Percentiles rank a stretch among this genome's conserved stretches.
Conservation (phyloP, 805 yeast species). For the Starmera dryadoides region DNA sequence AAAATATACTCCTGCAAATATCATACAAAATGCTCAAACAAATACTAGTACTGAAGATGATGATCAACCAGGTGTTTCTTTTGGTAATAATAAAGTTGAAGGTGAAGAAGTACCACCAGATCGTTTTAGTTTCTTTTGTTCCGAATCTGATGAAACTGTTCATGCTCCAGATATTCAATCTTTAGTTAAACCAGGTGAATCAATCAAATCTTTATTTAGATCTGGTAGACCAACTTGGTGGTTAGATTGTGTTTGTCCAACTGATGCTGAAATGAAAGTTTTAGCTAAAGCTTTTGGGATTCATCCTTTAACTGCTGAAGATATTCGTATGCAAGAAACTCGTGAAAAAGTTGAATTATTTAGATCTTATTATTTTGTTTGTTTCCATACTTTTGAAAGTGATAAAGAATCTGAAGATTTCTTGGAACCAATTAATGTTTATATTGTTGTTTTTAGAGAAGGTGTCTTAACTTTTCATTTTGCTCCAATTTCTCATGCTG, state of each 20-base stretch:
- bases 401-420: constrained; percentile 79
- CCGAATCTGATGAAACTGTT: constrained; percentile 78
- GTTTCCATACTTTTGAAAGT: constrained; percentile 93
- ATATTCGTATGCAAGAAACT: constrained; percentile 91
- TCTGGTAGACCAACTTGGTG: constrained; percentile 85
- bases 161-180: constrained; percentile 87
- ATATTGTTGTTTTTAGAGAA: constrained; percentile 62
- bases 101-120: constrained; percentile 46
- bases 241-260: constrained; percentile 91
- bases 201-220: constrained; percentile 63
- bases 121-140: constrained; percentile 75
- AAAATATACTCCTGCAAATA: constrained; percentile 47
- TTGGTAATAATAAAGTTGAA: constrained; percentile 32
- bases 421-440: constrained; percentile 71
- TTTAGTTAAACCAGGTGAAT: constrained; percentile 55
- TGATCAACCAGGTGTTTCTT: constrained; percentile 26
- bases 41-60: background rate
- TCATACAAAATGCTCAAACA: background rate
- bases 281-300: constrained; percentile 91
- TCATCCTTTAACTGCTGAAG: constrained; percentile 97
- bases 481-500: constrained; percentile 60
- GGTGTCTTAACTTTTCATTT: constrained; percentile 68
- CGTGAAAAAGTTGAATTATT: constrained; percentile 96
- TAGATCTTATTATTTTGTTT: constrained; percentile 84
- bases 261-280: constrained; percentile 90